A percentile compares a stretch with the other conserved stretches of the same genome.
Evolutionary conservation across 1,284 basidiomycete genomes (phyloP).

Genomic region (Phellopilus nigrolimitatus): DNA sequence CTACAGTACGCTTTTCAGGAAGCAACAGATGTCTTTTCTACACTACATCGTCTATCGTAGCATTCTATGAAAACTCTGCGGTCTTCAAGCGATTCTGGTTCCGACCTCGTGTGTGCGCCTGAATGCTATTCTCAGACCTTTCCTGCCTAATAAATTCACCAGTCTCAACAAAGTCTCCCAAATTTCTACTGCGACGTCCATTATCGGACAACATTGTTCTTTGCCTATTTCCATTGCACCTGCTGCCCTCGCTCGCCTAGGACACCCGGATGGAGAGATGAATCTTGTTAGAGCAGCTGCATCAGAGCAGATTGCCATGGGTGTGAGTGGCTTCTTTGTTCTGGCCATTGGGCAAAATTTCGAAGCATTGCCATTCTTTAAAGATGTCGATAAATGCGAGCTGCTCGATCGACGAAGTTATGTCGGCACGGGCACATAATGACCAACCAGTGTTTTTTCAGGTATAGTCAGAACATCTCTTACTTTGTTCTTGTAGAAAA

Average conservation of each 20-base stretch:
- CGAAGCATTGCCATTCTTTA: not conserved
- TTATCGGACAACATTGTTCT: constrained; percentile 38
- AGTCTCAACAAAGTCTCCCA: constrained; percentile 32
- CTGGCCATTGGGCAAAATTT: not conserved
- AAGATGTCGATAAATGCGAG: constrained; percentile 50
- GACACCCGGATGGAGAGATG: constrained; percentile 61
- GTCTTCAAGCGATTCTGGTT: constrained; percentile 47
- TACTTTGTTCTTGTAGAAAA: constrained; percentile 31
- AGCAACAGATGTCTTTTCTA: not conserved
- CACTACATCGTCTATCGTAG: constrained; percentile 23
- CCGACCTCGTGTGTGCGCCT: constrained; percentile 40
- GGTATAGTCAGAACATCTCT: constrained; percentile 15
- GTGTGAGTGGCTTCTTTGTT: constrained; percentile 36
- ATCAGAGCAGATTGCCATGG: constrained; percentile 53
- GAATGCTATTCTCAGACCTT: not conserved
- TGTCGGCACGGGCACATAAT: constrained; percentile 39
- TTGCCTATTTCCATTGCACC: constrained; percentile 50
- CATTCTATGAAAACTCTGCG: constrained; percentile 39
- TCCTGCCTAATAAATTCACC: constrained; percentile 26
- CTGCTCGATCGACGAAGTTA: constrained; percentile 53
- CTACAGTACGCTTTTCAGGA: constrained; percentile 30
- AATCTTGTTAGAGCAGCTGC: constrained; percentile 54
- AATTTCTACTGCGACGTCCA: constrained; percentile 33
- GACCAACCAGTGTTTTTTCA: constrained; percentile 51
- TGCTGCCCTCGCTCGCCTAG: constrained; percentile 57